phyloP scores from a whole-genome alignment of 164 flowering plant genomes.

The Brasenia schreberi region DNA sequence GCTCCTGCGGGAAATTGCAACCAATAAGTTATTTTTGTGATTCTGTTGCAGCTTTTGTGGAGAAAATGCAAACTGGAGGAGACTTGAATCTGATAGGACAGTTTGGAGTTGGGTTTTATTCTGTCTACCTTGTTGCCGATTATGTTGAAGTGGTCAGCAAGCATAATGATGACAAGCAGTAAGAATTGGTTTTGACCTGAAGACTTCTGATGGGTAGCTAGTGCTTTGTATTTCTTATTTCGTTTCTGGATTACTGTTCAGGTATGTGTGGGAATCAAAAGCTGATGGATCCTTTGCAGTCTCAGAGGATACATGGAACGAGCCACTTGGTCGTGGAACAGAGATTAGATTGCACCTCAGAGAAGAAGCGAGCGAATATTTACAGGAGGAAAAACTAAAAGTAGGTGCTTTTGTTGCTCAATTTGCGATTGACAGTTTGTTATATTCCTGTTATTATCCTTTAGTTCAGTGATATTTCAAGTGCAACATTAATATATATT shows the following conservation, averaged over 20 bases:
- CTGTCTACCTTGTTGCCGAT: constrained; percentile 95
- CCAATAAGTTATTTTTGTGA: not conserved
- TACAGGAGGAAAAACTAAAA: constrained; percentile 81
- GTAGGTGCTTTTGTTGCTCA: constrained; percentile 19
- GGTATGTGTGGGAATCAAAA: constrained; percentile 98
- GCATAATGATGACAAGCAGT: constrained; percentile 97
- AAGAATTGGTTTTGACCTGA: constrained; percentile 12
- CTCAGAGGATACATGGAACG: constrained; percentile 87
- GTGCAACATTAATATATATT: no score
- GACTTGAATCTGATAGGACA: constrained; percentile 96
- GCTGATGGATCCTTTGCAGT: constrained; percentile 98
- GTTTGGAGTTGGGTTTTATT: constrained; percentile 98
- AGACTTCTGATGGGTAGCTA: not conserved
- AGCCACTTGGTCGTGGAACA: constrained; percentile 97
- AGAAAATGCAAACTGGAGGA: constrained; percentile 90
- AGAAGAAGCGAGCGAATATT: constrained; percentile 91
- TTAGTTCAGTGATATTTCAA: not conserved
- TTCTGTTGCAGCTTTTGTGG: constrained; percentile 68
- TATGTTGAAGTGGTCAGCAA: constrained; percentile 97
- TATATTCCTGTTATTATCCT: not conserved
- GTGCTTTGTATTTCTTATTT: constrained; percentile 3
- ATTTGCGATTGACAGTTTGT: not conserved
- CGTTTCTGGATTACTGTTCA: constrained; percentile 9
- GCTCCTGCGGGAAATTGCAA: not conserved
- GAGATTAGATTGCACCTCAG: constrained; percentile 85